Conservation (phyloP, 352 stramenopile species). For the Elongisporangium prolatum region DNA sequence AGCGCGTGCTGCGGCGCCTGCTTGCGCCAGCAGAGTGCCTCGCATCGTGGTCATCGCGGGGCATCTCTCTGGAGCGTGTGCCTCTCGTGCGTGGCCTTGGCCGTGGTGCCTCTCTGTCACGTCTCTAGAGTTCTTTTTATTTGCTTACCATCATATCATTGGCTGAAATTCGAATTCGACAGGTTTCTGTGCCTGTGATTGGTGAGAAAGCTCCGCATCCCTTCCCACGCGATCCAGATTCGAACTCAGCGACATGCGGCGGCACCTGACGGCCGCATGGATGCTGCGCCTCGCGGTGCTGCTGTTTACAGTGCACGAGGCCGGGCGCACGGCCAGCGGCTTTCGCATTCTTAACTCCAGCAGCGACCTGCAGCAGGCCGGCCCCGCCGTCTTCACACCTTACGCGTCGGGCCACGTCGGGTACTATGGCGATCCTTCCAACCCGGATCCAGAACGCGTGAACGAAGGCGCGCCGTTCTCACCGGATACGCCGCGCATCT, state of each 20-base stretch:
- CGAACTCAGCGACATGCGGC: constrained; percentile 1
- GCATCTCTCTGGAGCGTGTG: background rate
- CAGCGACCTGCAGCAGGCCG: constrained; percentile 20
- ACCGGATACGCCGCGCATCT: constrained; percentile 59
- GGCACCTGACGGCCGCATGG: constrained; percentile 1
- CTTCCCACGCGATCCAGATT: background rate
- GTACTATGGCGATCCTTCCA: constrained; percentile 74
- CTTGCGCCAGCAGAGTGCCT: background rate
- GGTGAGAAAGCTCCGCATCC: background rate
- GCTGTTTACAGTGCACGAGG: background rate
- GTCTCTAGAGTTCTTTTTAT: background rate
- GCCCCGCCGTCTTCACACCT: constrained; percentile 65
- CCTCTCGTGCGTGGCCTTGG: background rate
- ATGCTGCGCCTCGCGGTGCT: background rate
- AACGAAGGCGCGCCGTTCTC: constrained; percentile 85
- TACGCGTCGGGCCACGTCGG: constrained; percentile 81
- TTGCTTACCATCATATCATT: background rate
- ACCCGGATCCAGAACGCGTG: constrained; percentile 57
- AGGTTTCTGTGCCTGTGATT: background rate
- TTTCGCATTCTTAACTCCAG: constrained; percentile 39
- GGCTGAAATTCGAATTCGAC: background rate
- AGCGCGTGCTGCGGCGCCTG: constrained; percentile 12
- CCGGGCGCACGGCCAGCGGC: background rate
- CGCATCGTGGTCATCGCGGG: background rate
- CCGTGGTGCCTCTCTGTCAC: background rate